phyloP scores from a whole-genome alignment of 192 early-diverging fungal genomes.

The Podila minutissima region DNA sequence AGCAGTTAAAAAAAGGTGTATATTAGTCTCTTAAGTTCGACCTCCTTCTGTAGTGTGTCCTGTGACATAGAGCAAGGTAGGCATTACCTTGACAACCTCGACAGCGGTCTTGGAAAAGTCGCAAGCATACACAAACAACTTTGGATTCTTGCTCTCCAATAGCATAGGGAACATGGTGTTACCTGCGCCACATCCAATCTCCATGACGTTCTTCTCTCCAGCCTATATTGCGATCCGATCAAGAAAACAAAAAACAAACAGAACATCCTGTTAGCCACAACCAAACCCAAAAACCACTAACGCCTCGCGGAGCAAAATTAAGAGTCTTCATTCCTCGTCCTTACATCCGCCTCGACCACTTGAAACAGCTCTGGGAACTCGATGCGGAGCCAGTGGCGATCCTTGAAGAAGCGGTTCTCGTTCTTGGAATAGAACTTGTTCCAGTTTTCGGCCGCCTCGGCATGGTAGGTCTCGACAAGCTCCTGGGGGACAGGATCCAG shows the following conservation, averaged over 20 bases:
- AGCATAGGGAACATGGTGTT: conserved; percentile 95
- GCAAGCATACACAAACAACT: conserved; percentile 88
- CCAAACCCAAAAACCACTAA: neutral
- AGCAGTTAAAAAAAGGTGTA: too few relatives aligned
- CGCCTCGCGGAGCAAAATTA: neutral
- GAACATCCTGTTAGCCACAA: neutral
- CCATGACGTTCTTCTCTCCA: conserved; percentile 72
- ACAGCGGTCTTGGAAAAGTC: conserved; percentile 93
- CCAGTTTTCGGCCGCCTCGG: conserved; percentile 70
- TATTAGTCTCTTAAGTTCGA: too few relatives aligned
- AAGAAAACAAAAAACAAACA: neutral
- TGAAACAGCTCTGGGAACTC: conserved; percentile 93
- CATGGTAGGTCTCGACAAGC: conserved; percentile 54
- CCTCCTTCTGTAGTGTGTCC: too few relatives aligned
- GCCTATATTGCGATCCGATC: conserved; percentile 32
- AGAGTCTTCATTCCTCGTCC: neutral
- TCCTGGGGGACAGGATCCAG: conserved; percentile 74
- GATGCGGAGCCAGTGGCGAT: conserved; percentile 93
- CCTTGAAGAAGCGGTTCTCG: conserved; percentile 94
- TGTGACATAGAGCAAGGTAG: neutral
- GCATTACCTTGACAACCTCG: conserved; percentile 80
- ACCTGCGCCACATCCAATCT: conserved; percentile 98
- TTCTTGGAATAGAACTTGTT: conserved; percentile 87
- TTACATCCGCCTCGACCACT: conserved; percentile 56
- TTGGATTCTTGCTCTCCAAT: conserved; percentile 70